Evolutionary conservation across 148 eudicot species (phyloP), one percentile per base, ranked within the genome.

Genomic region (Silene conica): DNA sequence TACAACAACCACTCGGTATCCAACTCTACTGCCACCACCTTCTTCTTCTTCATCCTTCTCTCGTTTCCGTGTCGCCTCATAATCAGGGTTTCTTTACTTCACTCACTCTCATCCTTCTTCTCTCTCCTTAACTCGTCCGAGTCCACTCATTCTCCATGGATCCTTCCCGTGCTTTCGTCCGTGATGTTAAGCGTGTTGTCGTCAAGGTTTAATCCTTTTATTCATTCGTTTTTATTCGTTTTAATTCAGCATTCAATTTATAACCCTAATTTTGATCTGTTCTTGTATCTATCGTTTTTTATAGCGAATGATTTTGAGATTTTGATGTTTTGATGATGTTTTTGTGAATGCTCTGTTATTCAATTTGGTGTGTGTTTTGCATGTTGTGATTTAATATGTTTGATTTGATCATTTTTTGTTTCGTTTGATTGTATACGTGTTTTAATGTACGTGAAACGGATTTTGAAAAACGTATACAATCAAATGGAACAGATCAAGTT

Each of bases 181-280:
- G 67, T 68, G 89, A 87, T 78, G 97, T 92, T 23, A 89, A 86
- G 81, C 97, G 97, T 52, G 76, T 92, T 68, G 77, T 92, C 74
- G 79, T 92, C 71, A 92, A 92, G 91, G 97, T 92, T 38, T 65
- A 15, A 16, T 8, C 1, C 7, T n/a, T 4, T 23, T 55, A 15
- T 34, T 28, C 8, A 4, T 67, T 9, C 6, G 13, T 5, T 41
- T 75, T 4, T 21, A 20, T 20, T 45, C 5, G 6, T 56, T 21
- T 2, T 34, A 8, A 11, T 50, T 22, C 46, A 5, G 10, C 18
- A 6, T n/a, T 50, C 1, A 7, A 11, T 50, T 50, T 50, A 50
- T 50, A 50, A 50, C 55, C 55, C 55, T 50, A 50, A 50, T 50
- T 50, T 50, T 50, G 55, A 50, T 50, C 55, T 13, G 3, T 50